phyloP scores from a whole-genome alignment of 139 green algal genomes.

The Ostreobium quekettii region DNA sequence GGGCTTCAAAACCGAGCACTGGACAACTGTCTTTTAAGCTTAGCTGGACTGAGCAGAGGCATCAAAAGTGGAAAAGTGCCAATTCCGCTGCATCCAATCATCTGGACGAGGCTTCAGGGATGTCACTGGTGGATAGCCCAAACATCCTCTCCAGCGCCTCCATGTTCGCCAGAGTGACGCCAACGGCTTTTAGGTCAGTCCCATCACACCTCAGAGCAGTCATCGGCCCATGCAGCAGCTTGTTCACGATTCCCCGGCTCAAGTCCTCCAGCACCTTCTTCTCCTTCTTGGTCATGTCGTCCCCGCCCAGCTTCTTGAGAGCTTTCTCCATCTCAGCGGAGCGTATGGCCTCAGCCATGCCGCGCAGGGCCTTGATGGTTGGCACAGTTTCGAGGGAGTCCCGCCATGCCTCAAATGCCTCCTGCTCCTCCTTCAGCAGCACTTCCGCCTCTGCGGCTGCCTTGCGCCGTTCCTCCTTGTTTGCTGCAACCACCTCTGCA shows the following conservation, averaged over 20 bases:
- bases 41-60: no score
- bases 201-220: constrained; percentile 87
- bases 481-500: constrained; percentile 93
- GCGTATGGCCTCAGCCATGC: constrained; percentile 87
- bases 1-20: no score
- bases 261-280: constrained; percentile 89
- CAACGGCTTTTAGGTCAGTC: constrained; percentile 71
- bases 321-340: constrained; percentile 88
- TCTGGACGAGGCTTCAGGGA: no score
- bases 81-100: no score
- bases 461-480: constrained; percentile 80
- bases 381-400: constrained; percentile 97
- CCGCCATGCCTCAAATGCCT: constrained; percentile 91
- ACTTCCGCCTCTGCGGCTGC: constrained; percentile 68
- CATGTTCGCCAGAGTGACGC: constrained; percentile 95
- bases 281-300: constrained; percentile 95
- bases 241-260: constrained; percentile 92
- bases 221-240: constrained; percentile 99
- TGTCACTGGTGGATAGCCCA: no score
- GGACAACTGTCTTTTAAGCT: no score
- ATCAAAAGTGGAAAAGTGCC: no score
- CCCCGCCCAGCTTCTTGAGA: constrained; percentile 69
- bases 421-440: constrained; percentile 57
- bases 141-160: constrained; percentile 98
- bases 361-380: constrained; percentile 95